A percentile compares a stretch with the other conserved stretches of the same genome.
phyloP scores from a whole-genome alignment of 495 filamentous ascomycete genomes.

The Terfezia boudieri region DNA sequence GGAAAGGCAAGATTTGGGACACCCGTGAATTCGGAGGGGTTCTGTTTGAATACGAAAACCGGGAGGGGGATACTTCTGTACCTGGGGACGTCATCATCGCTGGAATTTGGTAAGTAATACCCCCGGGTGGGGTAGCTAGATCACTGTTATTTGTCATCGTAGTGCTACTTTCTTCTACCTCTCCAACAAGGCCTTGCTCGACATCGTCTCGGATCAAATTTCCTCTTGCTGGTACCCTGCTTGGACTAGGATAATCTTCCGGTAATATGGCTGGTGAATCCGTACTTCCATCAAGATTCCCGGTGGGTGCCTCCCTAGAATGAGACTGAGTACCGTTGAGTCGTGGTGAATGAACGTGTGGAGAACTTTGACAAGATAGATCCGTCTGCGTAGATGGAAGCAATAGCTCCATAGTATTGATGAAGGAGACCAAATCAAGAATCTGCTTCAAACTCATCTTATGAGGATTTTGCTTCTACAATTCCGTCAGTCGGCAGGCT shows the following conservation, averaged over 20 bases:
- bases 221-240: background rate
- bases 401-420: background rate
- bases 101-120: no score
- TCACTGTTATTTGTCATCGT: no score
- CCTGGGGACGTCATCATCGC: background rate
- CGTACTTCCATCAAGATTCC: background rate
- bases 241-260: background rate
- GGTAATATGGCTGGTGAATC: background rate
- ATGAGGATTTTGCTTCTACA: background rate
- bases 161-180: no score
- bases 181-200: no score
- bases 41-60: background rate
- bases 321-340: background rate
- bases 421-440: background rate
- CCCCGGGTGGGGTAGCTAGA: no score
- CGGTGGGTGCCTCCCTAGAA: background rate
- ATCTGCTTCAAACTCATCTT: background rate
- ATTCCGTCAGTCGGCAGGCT: background rate
- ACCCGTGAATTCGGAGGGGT: background rate
- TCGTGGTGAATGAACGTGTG: background rate
- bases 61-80: background rate
- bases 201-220: background rate
- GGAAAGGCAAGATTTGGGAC: background rate
- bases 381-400: background rate
- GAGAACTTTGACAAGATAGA: background rate